Conservation (phyloP, 345 rosid genomes). For the Lepidium sativum region DNA sequence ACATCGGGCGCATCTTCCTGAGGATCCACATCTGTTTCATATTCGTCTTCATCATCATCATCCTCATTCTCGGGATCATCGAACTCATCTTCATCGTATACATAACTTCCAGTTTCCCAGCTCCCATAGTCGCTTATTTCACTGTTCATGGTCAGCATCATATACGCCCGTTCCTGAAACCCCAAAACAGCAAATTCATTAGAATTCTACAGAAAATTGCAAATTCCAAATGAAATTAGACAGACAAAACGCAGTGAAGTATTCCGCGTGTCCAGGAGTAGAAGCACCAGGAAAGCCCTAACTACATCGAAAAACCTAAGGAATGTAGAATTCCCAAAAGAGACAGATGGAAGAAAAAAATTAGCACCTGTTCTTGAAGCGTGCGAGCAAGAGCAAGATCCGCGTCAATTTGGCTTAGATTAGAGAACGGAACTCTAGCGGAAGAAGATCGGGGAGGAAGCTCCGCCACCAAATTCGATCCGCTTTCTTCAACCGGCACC, state of each 20-base stretch:
- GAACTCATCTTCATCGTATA: slow-evolving; percentile 58
- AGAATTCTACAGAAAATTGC: not conserved
- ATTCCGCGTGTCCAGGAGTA: not conserved
- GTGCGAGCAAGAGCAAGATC: slow-evolving; percentile 90
- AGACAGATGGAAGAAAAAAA: not conserved
- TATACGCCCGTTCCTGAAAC: slow-evolving; percentile 74
- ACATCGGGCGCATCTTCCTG: slow-evolving; percentile 55
- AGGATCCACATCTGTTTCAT: slow-evolving; percentile 33
- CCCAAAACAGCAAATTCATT: slow-evolving; percentile 2
- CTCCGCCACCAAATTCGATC: slow-evolving; percentile 23
- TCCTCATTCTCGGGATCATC: slow-evolving; percentile 46
- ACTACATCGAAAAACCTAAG: not conserved
- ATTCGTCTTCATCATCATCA: slow-evolving; percentile 32
- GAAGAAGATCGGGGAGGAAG: slow-evolving; percentile 36
- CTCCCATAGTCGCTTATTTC: slow-evolving; percentile 74
- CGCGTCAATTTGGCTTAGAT: slow-evolving; percentile 80
- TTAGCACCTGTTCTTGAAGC: slow-evolving; percentile 78
- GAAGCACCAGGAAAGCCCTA: not conserved
- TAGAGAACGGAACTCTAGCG: slow-evolving; percentile 65
- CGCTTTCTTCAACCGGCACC: slow-evolving; percentile 24
- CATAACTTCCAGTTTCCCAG: slow-evolving; percentile 70
- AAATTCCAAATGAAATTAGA: not conserved
- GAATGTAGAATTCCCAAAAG: not conserved
- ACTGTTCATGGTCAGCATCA: slow-evolving; percentile 70
- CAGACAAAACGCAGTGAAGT: not conserved